Conservation (phyloP, 2,329 filamentous ascomycete genomes). For the Tolypocladium cylindrosporum region DNA sequence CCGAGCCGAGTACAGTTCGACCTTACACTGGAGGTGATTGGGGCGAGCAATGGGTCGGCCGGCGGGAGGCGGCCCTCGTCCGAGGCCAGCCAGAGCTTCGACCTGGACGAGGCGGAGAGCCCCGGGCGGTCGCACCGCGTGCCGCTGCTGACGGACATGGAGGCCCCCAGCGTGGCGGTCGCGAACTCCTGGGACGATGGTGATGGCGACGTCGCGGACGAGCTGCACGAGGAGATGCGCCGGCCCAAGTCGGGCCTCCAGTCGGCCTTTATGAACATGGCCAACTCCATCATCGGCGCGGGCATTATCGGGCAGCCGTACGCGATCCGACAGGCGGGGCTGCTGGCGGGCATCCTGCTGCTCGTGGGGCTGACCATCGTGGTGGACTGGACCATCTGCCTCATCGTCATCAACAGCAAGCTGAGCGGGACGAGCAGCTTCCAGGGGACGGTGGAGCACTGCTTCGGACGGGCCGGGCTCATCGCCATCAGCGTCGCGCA, state of each 20-base stretch:
- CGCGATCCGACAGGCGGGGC: conserved; percentile 85
- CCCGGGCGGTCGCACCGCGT: conserved; percentile 43
- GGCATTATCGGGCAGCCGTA: conserved; percentile 82
- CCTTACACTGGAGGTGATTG: conserved; percentile 35
- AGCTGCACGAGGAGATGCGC: conserved; percentile 42
- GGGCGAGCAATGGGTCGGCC: conserved; percentile 13
- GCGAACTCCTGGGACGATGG: conserved; percentile 42
- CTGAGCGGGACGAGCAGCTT: conserved; percentile 89
- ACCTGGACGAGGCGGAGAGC: conserved; percentile 33
- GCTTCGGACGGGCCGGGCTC: conserved; percentile 79
- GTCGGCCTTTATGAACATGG: conserved; percentile 99
- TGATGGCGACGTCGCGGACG: conserved; percentile 26
- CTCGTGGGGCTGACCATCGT: conserved; percentile 71
- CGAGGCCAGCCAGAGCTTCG: conserved; percentile 35
- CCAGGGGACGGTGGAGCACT: conserved; percentile 91
- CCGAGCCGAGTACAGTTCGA: conserved; percentile 70
- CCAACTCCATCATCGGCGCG: conserved; percentile 88
- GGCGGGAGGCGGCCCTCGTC: conserved; percentile 4
- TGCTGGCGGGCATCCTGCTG: conserved; percentile 69
- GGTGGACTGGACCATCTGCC: conserved; percentile 93
- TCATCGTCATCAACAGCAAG: conserved; percentile 97
- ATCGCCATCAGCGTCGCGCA: conserved; percentile 85
- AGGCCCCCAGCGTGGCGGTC: conserved; percentile 66
- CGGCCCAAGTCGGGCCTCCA: conserved; percentile 77
- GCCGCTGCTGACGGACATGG: conserved; percentile 72